Conservation (phyloP, 768 basidiomycete species). For the Lactarius akahatsu region DNA sequence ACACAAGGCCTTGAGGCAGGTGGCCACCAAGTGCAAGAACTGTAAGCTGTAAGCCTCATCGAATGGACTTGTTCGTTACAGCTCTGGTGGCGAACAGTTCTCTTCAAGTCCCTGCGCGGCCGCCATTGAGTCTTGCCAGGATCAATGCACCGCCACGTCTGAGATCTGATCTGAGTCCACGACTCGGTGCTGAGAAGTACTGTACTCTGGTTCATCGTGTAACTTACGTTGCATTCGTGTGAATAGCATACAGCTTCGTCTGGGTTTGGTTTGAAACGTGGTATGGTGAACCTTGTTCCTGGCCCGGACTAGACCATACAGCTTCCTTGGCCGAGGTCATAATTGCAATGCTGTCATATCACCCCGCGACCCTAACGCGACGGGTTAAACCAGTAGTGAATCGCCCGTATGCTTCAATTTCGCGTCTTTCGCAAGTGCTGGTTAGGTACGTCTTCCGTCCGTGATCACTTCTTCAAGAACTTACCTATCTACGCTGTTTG, state of each 20-base stretch:
- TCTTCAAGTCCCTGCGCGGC: too few relatives aligned
- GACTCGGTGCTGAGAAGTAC: too few relatives aligned
- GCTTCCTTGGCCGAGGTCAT: not conserved
- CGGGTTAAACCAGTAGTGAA: not conserved
- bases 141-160: too few relatives aligned
- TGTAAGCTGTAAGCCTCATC: not conserved
- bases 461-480: not conserved
- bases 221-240: not conserved
- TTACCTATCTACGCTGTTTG: not conserved
- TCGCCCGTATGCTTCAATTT: conserved; percentile 20
- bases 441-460: conserved; percentile 16
- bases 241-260: not conserved
- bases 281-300: not conserved
- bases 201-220: too few relatives aligned
- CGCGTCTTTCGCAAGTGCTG: conserved; percentile 30
- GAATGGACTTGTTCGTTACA: not conserved
- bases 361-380: not conserved
- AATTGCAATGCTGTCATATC: not conserved
- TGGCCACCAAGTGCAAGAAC: not conserved
- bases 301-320: not conserved
- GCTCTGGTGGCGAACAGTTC: too few relatives aligned
- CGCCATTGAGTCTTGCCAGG: too few relatives aligned
- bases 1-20: conserved; percentile 5
- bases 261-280: not conserved
- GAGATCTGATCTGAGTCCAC: too few relatives aligned